Evolutionary conservation across 1,284 basidiomycete genomes (phyloP).

Genomic region (Moniliophthora roreri): DNA sequence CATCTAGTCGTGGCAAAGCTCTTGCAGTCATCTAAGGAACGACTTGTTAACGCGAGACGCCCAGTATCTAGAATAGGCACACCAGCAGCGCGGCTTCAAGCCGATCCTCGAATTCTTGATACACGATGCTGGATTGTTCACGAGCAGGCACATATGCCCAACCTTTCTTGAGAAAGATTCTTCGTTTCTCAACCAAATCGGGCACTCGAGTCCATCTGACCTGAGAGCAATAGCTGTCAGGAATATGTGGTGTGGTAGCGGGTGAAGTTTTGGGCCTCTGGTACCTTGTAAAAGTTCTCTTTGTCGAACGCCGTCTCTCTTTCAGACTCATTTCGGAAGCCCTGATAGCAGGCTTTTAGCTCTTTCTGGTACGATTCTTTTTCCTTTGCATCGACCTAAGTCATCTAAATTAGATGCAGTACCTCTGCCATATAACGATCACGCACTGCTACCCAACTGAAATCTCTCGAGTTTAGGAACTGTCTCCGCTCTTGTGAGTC

Average conservation of each 20-base stretch:
- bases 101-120: constrained; percentile 82
- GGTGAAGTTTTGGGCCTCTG: constrained; percentile 7
- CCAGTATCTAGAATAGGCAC: constrained; percentile 20
- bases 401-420: not conserved
- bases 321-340: constrained; percentile 30
- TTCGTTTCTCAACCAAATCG: constrained; percentile 87
- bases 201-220: constrained; percentile 90
- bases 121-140: constrained; percentile 86
- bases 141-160: constrained; percentile 88
- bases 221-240: too few relatives aligned
- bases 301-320: constrained; percentile 32
- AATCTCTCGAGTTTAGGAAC: constrained; percentile 77
- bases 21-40: constrained; percentile 75
- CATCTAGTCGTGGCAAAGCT: constrained; percentile 90
- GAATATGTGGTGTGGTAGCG: not conserved
- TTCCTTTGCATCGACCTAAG: constrained; percentile 63
- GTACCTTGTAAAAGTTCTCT: constrained; percentile 74
- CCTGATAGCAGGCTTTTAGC: constrained; percentile 45
- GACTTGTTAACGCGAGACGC: constrained; percentile 9
- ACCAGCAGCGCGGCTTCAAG: constrained; percentile 85
- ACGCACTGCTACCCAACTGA: constrained; percentile 75
- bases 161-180: constrained; percentile 79
- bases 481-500: constrained; percentile 58
- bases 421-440: too few relatives aligned
- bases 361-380: constrained; percentile 51